phyloP scores from a whole-genome alignment of 495 filamentous ascomycete genomes.

The Penicillium silybi region DNA sequence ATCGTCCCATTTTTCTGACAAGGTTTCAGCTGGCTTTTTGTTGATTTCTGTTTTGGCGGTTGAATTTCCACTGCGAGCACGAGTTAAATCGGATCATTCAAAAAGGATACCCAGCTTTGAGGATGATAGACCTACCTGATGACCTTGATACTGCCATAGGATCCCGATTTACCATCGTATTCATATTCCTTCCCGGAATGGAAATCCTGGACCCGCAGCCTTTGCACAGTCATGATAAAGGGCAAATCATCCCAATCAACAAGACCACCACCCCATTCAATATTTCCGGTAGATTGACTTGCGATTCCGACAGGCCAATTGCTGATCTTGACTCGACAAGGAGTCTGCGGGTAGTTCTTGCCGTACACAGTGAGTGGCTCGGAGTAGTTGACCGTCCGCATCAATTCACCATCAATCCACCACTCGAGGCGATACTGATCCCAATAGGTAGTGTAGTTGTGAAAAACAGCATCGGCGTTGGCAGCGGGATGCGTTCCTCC shows the following conservation, averaged over 20 bases:
- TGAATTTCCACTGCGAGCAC: conserved; percentile 49
- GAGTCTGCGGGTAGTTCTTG: conserved; percentile 76
- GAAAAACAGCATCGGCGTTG: conserved; percentile 57
- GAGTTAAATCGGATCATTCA: conserved; percentile 29
- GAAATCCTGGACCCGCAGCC: conserved; percentile 33
- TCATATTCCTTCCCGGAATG: conserved; percentile 33
- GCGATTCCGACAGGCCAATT: conserved; percentile 30
- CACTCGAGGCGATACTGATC: conserved; percentile 67
- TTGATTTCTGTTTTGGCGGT: conserved; percentile 36
- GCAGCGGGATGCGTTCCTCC: conserved; percentile 36
- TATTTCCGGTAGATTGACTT: conserved; percentile 46
- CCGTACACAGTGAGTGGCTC: conserved; percentile 30
- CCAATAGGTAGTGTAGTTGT: conserved; percentile 82
- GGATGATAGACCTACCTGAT: conserved; percentile 31
- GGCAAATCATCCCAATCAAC: conserved; percentile 56
- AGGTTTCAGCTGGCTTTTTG: conserved; percentile 32
- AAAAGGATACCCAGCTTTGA: not conserved
- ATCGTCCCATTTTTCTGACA: conserved; percentile 54
- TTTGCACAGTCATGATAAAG: conserved; percentile 63
- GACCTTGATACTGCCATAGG: conserved; percentile 35
- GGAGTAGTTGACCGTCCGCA: conserved; percentile 57
- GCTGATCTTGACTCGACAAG: conserved; percentile 33
- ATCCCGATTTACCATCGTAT: conserved; percentile 29
- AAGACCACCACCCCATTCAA: conserved; percentile 68
- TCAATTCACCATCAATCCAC: conserved; percentile 65